Evolutionary conservation across 1,284 basidiomycete species (phyloP).

Genomic region (Phaffia rhodozyma): DNA sequence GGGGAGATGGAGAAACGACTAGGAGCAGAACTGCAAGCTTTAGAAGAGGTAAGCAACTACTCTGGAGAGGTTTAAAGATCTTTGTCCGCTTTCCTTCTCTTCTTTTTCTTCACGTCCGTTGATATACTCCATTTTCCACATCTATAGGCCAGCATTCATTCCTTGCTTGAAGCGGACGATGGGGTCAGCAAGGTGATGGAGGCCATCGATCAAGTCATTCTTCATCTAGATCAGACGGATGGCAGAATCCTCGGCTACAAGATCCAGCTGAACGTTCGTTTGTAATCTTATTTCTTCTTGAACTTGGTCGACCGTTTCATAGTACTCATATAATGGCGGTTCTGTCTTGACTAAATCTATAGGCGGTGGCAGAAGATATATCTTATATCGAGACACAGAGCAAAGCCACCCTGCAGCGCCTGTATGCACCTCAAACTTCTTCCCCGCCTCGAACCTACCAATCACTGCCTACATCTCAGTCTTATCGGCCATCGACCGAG

Average conservation of each 20-base stretch:
- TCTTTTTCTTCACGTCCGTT: not conserved
- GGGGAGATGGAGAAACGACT: constrained; percentile 38
- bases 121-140: not conserved
- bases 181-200: constrained; percentile 76
- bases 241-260: constrained; percentile 77
- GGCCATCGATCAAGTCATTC: constrained; percentile 73
- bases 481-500: too few relatives aligned
- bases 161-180: constrained; percentile 81
- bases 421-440: too few relatives aligned
- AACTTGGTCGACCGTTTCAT: not conserved
- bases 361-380: constrained; percentile 92
- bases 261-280: constrained; percentile 75
- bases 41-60: constrained; percentile 61
- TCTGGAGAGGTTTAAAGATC: too few relatives aligned
- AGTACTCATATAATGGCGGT: constrained; percentile 13
- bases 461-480: too few relatives aligned
- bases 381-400: constrained; percentile 92
- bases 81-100: not conserved
- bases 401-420: constrained; percentile 39
- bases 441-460: too few relatives aligned
- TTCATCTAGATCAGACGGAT: constrained; percentile 77
- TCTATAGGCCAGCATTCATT: constrained; percentile 82
- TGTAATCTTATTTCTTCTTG: not conserved
- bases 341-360: constrained; percentile 10
- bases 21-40: constrained; percentile 70